A percentile compares a stretch with the other conserved stretches of the same genome.
Evolutionary conservation across 1,284 basidiomycete genomes (phyloP).

Genomic region (Agaricales sp.): DNA sequence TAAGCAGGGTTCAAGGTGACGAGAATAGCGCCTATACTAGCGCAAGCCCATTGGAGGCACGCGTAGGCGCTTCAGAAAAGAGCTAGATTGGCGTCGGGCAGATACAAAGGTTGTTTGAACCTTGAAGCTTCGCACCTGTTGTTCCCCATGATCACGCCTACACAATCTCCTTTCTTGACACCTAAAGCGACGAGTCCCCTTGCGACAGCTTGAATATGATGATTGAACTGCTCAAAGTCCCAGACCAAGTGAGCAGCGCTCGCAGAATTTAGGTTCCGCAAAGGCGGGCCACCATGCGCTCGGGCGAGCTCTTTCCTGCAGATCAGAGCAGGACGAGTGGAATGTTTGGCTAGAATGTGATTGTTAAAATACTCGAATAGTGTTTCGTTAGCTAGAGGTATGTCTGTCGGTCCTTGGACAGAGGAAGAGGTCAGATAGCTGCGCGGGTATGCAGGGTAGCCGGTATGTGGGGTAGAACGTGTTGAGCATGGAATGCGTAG

Average conservation of each 20-base stretch:
- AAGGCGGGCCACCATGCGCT: constrained; percentile 48
- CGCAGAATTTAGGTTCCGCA: constrained; percentile 33
- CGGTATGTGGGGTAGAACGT: not conserved
- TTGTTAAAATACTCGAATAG: constrained; percentile 53
- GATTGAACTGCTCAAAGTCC: constrained; percentile 65
- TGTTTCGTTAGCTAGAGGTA: constrained; percentile 51
- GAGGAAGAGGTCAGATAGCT: constrained; percentile 32
- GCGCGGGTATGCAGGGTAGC: not conserved
- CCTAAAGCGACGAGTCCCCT: constrained; percentile 63
- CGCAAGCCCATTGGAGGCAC: constrained; percentile 75
- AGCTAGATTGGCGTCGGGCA: no score
- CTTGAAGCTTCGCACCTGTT: constrained; percentile 42
- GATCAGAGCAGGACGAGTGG: constrained; percentile 51
- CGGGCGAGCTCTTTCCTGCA: constrained; percentile 49
- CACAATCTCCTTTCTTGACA: constrained; percentile 67
- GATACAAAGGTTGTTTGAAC: no score
- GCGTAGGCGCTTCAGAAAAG: constrained; percentile 63
- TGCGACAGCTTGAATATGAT: constrained; percentile 57
- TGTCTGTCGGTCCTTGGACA: constrained; percentile 48
- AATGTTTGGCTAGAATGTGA: constrained; percentile 41
- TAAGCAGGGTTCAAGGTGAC: constrained; percentile 82
- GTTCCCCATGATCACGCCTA: constrained; percentile 79
- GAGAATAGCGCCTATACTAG: constrained; percentile 68
- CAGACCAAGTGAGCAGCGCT: constrained; percentile 50
- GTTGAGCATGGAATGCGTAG: not conserved